A percentile compares a stretch with the other conserved stretches of the same genome.
Evolutionary conservation across 2,329 filamentous ascomycete species (phyloP).

Genomic region (Monosporascus sp.): DNA sequence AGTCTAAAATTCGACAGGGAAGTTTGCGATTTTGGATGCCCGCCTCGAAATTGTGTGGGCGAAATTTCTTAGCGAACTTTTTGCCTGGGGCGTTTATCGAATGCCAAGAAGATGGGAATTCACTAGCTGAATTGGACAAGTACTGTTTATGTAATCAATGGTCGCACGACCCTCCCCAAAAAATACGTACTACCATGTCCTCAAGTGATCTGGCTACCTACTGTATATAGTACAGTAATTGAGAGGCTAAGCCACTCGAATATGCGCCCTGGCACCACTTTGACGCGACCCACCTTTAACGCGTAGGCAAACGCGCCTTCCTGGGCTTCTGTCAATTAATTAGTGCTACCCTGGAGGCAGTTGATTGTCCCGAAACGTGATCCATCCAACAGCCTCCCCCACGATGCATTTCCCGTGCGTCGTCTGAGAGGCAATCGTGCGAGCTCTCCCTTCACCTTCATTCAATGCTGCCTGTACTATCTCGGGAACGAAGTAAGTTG

Average conservation of each 20-base stretch:
- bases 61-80: conserved; percentile 11
- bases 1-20: conserved; percentile 12
- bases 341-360: background rate
- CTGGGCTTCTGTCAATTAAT: background rate
- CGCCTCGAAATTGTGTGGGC: conserved; percentile 26
- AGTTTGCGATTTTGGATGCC: conserved; percentile 14
- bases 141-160: too few species aligned
- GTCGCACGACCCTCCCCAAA: too few species aligned
- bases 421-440: background rate
- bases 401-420: background rate
- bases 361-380: background rate
- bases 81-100: background rate
- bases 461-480: background rate
- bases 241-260: too few species aligned
- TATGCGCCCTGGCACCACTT: background rate
- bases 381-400: background rate
- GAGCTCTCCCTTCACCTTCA: background rate
- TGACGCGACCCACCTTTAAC: background rate
- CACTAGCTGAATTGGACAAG: too few species aligned
- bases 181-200: too few species aligned
- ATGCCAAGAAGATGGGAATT: background rate
- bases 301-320: background rate
- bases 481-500: background rate
- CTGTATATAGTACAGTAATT: too few species aligned
- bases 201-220: too few species aligned